Evolutionary conservation across 331 rosid genomes (phyloP).

Genomic region (Stylosanthes scabra): DNA sequence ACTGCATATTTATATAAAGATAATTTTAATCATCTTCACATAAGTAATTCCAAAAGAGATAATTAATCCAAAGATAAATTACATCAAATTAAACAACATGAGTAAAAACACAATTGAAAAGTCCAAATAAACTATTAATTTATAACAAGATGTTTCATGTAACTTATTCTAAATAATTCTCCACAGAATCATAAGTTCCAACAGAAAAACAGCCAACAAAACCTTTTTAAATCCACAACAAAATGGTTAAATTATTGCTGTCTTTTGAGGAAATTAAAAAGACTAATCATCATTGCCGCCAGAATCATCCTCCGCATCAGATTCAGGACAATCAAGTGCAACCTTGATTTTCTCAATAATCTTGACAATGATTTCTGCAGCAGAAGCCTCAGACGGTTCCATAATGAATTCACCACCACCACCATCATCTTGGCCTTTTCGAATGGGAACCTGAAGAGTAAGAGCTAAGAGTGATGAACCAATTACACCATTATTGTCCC

Average conservation of each 20-base stretch:
- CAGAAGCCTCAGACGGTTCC: slow-evolving; percentile 46
- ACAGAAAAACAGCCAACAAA: background rate
- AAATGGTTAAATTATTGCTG: background rate
- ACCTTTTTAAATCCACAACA: background rate
- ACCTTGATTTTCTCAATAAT: slow-evolving; percentile 52
- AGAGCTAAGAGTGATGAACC: slow-evolving; percentile 61
- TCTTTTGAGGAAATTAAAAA: background rate
- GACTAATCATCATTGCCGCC: background rate
- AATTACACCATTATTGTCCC: background rate
- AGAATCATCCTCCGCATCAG: background rate
- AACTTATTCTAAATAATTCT: background rate
- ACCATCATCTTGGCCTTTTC: background rate
- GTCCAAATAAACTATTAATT: background rate
- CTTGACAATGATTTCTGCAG: slow-evolving; percentile 47
- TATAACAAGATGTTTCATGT: background rate
- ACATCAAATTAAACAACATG: background rate
- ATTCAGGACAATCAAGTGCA: slow-evolving; percentile 47
- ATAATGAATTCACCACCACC: slow-evolving; percentile 1
- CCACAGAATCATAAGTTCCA: background rate
- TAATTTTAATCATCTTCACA: too few species aligned
- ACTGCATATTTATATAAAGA: too few species aligned
- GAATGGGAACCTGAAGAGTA: slow-evolving; percentile 59
- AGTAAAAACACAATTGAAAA: too few species aligned
- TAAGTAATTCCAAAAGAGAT: too few species aligned
- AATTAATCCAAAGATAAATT: background rate